These are phyloP conservation scores for Iris pallida DNA, from an alignment of 116 monocot genomes.

Conservation along the genomic window DNA sequence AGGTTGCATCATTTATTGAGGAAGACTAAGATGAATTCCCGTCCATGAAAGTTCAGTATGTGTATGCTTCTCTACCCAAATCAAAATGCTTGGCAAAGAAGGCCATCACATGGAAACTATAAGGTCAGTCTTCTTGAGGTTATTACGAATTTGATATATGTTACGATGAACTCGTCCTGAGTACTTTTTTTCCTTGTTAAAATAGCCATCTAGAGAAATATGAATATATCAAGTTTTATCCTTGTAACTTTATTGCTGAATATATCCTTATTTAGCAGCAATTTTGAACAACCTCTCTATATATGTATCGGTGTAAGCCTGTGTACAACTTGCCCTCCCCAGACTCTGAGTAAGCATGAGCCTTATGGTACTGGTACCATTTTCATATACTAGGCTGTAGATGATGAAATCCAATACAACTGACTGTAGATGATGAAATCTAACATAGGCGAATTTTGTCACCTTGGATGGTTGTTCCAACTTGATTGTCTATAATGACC, in stretches of 20 bases:
- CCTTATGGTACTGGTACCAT: too few relatives aligned
- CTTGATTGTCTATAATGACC: not conserved
- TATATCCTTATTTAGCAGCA: too few relatives aligned
- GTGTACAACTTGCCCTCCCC: too few relatives aligned
- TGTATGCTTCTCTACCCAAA: constrained; percentile 78
- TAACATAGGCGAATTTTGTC: too few relatives aligned
- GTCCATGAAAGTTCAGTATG: constrained; percentile 65
- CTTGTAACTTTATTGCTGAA: too few relatives aligned
- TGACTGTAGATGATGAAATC: too few relatives aligned
- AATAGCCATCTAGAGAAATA: not conserved
- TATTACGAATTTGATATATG: not conserved
- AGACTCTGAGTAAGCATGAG: too few relatives aligned
- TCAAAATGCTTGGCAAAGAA: constrained; percentile 66
- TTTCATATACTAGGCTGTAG: too few relatives aligned
- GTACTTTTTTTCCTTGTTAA: not conserved
- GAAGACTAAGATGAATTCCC: constrained; percentile 92
- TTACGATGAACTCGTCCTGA: not conserved
- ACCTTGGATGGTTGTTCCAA: too few relatives aligned
- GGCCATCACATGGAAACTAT: constrained; percentile 69
- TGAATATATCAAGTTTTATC: not conserved
- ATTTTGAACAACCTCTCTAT: too few relatives aligned
- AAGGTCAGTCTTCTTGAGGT: constrained; percentile 41
- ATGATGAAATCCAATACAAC: too few relatives aligned
- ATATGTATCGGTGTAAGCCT: too few relatives aligned
- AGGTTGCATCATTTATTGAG: constrained; percentile 80